phyloP scores from a whole-genome alignment of 305 asterid species.

The Fraxinus paxiana region DNA sequence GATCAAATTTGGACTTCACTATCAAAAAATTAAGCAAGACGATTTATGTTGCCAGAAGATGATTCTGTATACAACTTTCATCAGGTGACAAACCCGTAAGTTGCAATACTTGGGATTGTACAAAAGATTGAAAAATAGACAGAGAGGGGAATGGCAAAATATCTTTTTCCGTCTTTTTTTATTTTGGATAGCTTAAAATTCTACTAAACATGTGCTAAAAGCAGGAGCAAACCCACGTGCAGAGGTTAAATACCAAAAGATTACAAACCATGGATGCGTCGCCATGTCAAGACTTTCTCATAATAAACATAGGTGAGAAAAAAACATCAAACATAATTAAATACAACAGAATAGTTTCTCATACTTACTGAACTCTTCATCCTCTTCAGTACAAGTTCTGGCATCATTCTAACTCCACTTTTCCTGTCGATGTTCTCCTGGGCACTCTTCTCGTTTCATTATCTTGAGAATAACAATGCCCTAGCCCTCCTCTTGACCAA shows the following conservation, averaged over 20 bases:
- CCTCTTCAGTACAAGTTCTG: background rate
- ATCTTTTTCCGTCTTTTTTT: background rate
- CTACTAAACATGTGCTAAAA: background rate
- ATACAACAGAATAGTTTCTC: background rate
- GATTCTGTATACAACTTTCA: background rate
- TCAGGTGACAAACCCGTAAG: background rate
- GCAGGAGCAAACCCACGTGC: background rate
- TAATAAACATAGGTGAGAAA: background rate
- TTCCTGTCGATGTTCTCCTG: background rate
- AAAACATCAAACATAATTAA: background rate
- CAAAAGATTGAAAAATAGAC: background rate
- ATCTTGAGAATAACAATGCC: background rate
- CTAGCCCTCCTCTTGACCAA: background rate
- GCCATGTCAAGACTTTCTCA: background rate
- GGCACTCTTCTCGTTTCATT: background rate
- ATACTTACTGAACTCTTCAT: background rate
- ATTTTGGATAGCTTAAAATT: background rate
- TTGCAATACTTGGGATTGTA: background rate
- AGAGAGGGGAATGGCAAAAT: background rate
- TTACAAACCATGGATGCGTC: background rate
- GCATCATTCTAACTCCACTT: background rate
- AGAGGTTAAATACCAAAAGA: background rate
- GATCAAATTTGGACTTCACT: background rate
- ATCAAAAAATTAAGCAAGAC: background rate
- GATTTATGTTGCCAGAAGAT: background rate